phyloP scores from a whole-genome alignment of 2,329 filamentous ascomycete genomes.

The Ceratocystis huliohia region DNA sequence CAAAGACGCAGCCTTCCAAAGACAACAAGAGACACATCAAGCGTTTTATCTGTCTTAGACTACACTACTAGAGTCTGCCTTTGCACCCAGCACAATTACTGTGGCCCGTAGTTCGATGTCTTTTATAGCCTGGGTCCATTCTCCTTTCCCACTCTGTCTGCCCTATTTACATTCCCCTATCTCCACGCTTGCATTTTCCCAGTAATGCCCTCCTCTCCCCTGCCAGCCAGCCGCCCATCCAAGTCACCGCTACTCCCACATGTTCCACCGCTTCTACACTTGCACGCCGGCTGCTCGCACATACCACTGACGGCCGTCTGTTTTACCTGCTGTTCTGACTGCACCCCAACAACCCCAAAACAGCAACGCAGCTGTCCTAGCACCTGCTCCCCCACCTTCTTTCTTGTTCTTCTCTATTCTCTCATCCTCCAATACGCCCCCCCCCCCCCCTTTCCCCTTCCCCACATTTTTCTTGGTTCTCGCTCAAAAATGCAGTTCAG shows the following conservation, averaged over 20 bases:
- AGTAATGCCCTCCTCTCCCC: neutral
- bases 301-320: neutral
- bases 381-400: neutral
- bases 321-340: neutral
- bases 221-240: neutral
- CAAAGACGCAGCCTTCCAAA: neutral
- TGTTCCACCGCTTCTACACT: neutral
- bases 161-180: neutral
- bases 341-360: neutral
- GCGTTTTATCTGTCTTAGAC: neutral
- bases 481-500: neutral
- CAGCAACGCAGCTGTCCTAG: neutral
- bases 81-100: neutral
- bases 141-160: neutral
- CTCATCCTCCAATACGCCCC: neutral
- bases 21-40: neutral
- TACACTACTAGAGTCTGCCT: neutral
- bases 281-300: neutral
- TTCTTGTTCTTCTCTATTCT: constrained; percentile 1
- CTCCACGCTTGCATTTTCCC: too few species aligned
- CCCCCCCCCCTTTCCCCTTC: neutral
- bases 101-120: neutral
- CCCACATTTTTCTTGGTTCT: constrained; percentile 3
- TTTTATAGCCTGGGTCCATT: too few species aligned
- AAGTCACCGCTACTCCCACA: neutral